Conservation (phyloP, 495 filamentous ascomycete species). For the Penicillium paxilli region DNA sequence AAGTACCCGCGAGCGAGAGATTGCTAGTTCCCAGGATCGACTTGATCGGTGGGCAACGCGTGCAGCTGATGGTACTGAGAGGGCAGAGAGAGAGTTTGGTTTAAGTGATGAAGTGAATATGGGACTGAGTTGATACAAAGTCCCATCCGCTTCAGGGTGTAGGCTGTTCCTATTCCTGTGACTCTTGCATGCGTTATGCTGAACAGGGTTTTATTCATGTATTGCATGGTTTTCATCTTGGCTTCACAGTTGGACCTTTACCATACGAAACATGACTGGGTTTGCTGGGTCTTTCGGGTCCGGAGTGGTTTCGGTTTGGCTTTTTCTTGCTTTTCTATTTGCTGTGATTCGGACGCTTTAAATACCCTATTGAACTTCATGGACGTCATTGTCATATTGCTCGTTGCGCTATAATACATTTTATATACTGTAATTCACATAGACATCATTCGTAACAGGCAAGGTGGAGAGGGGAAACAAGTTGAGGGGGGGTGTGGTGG, state of each 20-base stretch:
- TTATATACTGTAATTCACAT: slow-evolving; percentile 1
- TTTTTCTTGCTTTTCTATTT: not conserved
- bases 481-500: not conserved
- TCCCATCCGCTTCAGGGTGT: not conserved
- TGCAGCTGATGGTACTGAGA: slow-evolving; percentile 40
- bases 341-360: not conserved
- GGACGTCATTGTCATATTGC: not conserved
- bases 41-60: slow-evolving; percentile 43
- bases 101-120: slow-evolving; percentile 55
- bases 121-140: slow-evolving; percentile 47
- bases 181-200: too few relatives aligned
- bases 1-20: slow-evolving; percentile 46
- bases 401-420: not conserved
- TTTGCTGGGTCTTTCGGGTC: not conserved
- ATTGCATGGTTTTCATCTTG: not conserved
- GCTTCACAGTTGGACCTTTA: not conserved
- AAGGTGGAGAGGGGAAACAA: not conserved
- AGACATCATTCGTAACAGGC: not conserved
- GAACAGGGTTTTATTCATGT: not conserved
- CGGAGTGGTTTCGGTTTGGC: not conserved
- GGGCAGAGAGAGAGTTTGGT: slow-evolving; percentile 47
- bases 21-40: slow-evolving; percentile 50
- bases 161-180: too few relatives aligned
- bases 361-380: slow-evolving; percentile 2
- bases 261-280: too few relatives aligned